Percentiles rank a stretch among this genome's conserved stretches.
Conservation (phyloP, 2,329 filamentous ascomycete species). For the Hysterium pulicare region DNA sequence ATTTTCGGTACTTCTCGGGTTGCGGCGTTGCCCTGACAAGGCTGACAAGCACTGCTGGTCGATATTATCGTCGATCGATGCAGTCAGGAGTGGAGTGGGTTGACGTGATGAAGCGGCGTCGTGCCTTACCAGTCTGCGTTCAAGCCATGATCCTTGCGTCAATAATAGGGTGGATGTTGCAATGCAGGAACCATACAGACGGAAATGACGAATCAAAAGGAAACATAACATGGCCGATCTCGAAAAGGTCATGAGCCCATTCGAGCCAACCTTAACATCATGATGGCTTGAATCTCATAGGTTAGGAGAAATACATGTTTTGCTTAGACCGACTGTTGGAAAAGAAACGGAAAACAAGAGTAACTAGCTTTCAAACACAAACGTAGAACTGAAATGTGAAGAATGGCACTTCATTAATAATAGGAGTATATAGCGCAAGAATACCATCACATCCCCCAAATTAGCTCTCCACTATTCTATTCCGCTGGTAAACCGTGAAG, state of each 20-base stretch:
- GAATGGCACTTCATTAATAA: not conserved
- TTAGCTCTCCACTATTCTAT: not conserved
- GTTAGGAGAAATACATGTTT: not conserved
- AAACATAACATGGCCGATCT: slow-evolving; percentile 12
- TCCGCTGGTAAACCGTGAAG: not conserved
- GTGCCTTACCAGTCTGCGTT: slow-evolving; percentile 1
- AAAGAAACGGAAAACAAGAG: not conserved
- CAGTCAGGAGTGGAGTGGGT: not conserved
- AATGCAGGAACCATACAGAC: not conserved
- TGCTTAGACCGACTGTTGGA: not conserved
- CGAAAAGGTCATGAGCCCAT: not conserved
- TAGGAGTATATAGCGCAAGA: slow-evolving; percentile 9
- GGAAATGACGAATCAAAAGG: slow-evolving; percentile 6
- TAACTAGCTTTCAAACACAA: not conserved
- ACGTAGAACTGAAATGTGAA: not conserved
- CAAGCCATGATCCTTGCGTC: slow-evolving; percentile 6
- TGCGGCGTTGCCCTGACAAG: not conserved
- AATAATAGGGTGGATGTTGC: slow-evolving; percentile 7
- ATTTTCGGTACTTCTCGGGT: not conserved
- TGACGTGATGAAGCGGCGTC: not conserved
- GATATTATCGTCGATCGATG: not conserved
- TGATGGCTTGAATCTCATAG: not conserved
- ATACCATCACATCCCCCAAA: not conserved
- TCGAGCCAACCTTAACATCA: too few species aligned
- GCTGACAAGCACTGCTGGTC: not conserved